These are phyloP conservation scores for Ustilago esculenta DNA, from an alignment of 1,284 basidiomycete species.

Conservation along the genomic window DNA sequence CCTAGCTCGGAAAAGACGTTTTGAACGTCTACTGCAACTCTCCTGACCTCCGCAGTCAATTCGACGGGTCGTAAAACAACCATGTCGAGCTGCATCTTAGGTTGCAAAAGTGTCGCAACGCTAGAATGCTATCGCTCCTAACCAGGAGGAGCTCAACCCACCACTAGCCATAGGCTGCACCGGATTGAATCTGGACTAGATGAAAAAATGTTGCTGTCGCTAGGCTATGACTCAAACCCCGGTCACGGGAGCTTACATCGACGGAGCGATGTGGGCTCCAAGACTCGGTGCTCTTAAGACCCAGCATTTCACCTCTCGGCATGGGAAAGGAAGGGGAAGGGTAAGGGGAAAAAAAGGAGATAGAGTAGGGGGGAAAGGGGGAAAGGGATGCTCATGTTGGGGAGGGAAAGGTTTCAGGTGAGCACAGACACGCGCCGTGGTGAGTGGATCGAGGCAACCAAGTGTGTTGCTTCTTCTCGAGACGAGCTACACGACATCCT, in stretches of 20 bases:
- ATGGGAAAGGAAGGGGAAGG: too few species aligned
- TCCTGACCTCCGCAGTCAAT: slow-evolving; percentile 33
- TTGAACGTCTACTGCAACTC: slow-evolving; percentile 9
- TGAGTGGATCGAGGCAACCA: not conserved
- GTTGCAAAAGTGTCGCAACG: slow-evolving; percentile 30
- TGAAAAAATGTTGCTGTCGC: slow-evolving; percentile 44
- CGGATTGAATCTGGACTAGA: slow-evolving; percentile 35
- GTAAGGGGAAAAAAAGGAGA: not conserved
- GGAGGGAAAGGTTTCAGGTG: not conserved
- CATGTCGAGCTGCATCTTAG: slow-evolving; percentile 38
- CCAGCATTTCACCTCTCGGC: too few species aligned
- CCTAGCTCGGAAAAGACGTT: slow-evolving; percentile 9
- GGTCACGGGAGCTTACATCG: slow-evolving; percentile 53
- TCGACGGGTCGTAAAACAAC: slow-evolving; percentile 10
- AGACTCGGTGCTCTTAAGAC: slow-evolving; percentile 57
- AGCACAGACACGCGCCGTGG: slow-evolving; percentile 20
- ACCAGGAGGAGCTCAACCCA: slow-evolving; percentile 21
- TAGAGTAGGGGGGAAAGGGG: not conserved
- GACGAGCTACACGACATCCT: slow-evolving; percentile 55
- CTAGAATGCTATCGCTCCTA: slow-evolving; percentile 21
- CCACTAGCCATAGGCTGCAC: not conserved
- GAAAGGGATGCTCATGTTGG: not conserved
- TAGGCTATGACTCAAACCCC: slow-evolving; percentile 58
- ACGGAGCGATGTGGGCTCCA: too few species aligned
- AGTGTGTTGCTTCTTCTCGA: slow-evolving; percentile 3